Base-by-base conservation (phyloP, 495 filamentous ascomycete species). In the Lasiosphaeria hispida region DNA sequence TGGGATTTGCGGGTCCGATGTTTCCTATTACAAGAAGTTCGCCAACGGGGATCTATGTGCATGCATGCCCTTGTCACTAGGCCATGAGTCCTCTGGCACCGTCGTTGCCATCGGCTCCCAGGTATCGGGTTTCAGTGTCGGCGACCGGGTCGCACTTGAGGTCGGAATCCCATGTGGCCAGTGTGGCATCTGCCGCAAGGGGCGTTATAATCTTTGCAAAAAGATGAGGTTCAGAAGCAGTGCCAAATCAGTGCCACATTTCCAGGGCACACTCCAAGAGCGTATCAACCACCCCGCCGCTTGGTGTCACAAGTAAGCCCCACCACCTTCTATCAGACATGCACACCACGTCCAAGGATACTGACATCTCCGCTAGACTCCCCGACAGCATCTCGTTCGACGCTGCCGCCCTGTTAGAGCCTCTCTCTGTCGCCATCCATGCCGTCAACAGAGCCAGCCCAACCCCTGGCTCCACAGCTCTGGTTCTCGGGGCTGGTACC, bases 191-290 rank as follows among this genome's bases (percentile, higher is more conserved):
- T 96, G 91, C 73, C 78, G 78, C 41, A 80, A 85, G 58, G 89
- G 89, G 43, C 77, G 90, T 61, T 96, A 97, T 72, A 97, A 96
- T 68, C 86, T 97, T 48, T 97, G 92, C 77, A 83, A 86, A 54
- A 77, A 76, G 18, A 87, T 97, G 85, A 79, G 79, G 34, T 97
- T 97, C 71, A 80, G 91, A 69, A 88, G 86, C 66, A 90, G 86
- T 62, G 92, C 90, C 45, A 96, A 94, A 70, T 80, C 80, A 39
- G 86, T 85, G 60, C 92, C 92, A 38, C 92, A 96, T 64, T 86
- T 86, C 57, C 90, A 95, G 72, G 92, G 92, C 18, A 96, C 91
- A n/a, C 79, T 96, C 35, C 92, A 95, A 75, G 88, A 91, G 60
- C 80, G 82, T 50, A 91, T 95, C 59, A 96, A 96, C 72, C 91